These are phyloP conservation scores for Solanum phureja DNA, from an alignment of 257 asterid genomes.

Conservation along the genomic window DNA sequence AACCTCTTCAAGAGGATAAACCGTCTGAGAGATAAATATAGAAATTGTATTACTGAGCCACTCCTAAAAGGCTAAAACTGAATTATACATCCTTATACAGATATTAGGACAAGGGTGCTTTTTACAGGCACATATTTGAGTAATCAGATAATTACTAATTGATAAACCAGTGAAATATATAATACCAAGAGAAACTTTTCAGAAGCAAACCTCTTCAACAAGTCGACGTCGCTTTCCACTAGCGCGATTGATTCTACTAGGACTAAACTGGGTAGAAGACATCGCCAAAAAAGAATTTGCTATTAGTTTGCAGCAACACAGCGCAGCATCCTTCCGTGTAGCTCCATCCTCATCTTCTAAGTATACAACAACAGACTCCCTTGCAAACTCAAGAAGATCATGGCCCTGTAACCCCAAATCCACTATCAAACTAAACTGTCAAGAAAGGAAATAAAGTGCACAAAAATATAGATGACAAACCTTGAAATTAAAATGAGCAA, in stretches of 20 bases:
- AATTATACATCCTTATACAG: background rate
- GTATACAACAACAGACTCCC: slow-evolving; percentile 81
- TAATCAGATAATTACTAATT: background rate
- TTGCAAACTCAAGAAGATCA: slow-evolving; percentile 94
- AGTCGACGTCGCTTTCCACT: slow-evolving; percentile 89
- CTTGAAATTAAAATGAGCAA: slow-evolving; percentile 81
- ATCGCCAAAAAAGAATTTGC: slow-evolving; percentile 61
- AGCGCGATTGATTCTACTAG: slow-evolving; percentile 76
- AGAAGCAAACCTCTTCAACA: slow-evolving; percentile 75
- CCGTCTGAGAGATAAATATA: background rate
- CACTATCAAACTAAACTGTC: background rate
- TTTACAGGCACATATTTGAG: background rate
- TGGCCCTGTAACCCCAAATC: slow-evolving; percentile 55
- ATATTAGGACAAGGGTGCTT: slow-evolving; percentile 19
- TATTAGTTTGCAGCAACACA: slow-evolving; percentile 92
- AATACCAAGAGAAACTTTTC: background rate
- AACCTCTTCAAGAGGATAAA: background rate
- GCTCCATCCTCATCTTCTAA: slow-evolving; percentile 94
- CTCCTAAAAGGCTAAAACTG: background rate
- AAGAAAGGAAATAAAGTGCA: background rate
- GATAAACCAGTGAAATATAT: background rate
- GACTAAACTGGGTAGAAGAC: slow-evolving; percentile 56
- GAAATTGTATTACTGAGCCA: background rate
- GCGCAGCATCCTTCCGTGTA: slow-evolving; percentile 94
- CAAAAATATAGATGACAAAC: slow-evolving; percentile 24